Base-by-base conservation (phyloP, 169 alveolate genomes). In the Fabrea salina region DNA sequence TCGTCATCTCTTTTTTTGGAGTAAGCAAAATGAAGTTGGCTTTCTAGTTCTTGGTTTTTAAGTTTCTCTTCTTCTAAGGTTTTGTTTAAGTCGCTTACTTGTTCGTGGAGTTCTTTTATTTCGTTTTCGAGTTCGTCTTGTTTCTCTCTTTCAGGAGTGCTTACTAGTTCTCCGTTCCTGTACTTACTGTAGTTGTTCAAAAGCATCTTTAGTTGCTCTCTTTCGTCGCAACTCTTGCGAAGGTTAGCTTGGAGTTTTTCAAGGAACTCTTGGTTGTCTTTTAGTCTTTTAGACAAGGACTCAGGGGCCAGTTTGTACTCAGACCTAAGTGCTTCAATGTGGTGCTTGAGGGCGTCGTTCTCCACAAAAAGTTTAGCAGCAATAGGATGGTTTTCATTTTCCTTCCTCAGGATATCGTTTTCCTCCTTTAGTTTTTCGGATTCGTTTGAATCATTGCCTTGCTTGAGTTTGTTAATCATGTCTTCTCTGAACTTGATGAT, bases 401-500 rank as follows among this genome's bases (percentile, higher is more conserved):
- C 64, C 33, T 49, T 49, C 37, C 37, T 70, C 0, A 70, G 22
- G 11, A n/a, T 27, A 47, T 43, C 79, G n/a, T 47, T 37, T 39
- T 70, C 79, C 30, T 70, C 79, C 35, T 25, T 70, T 25, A 70
- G 43, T 44, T 41, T 44, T 49, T 7, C 19, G 16, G 16, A 47
- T 41, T 70, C 64, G 5, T 70, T 43, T 22, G 27, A 30, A 11
- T 25, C 22, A 30, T 49, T 49, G 27, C 49, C 37, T 70, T 74
- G 22, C 49, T 84, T 58, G 8, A 84, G 32, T 37, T 54, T 58
- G 25, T 53, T 33, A 13, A 84, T 72, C 27, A 75, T 40, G 13
- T 64, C 84, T 30, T 86, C 89, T 67, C 85, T 77, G 61, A 80
- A 74, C 59, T 86, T 86, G 19, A 86, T 86, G 33, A 82, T 76